Evolutionary conservation across 495 filamentous ascomycete genomes (phyloP).

Genomic region (Mytilinidion resinicola): DNA sequence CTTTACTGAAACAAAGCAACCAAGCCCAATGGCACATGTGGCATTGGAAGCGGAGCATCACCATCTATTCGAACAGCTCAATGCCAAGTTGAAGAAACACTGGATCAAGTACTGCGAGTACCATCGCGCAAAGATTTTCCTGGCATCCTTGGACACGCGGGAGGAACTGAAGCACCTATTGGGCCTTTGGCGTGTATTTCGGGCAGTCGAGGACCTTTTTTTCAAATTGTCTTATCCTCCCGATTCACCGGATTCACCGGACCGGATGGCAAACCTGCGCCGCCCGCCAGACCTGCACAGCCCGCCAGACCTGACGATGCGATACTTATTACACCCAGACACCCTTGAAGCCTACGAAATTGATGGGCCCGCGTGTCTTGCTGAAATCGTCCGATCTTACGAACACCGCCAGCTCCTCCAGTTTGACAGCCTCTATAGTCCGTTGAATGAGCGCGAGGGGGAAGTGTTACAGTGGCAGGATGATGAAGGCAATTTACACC

Average conservation of each 20-base stretch:
- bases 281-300: background rate
- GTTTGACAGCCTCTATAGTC: background rate
- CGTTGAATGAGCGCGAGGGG: background rate
- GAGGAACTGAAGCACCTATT: too few relatives aligned
- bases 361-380: background rate
- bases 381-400: background rate
- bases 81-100: background rate
- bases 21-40: background rate
- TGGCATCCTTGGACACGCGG: too few relatives aligned
- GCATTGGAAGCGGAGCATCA: background rate
- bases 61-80: background rate
- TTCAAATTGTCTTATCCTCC: too few relatives aligned
- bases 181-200: too few relatives aligned
- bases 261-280: too few relatives aligned
- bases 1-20: background rate
- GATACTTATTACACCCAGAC: background rate
- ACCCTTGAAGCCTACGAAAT: background rate
- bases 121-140: too few relatives aligned
- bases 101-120: too few relatives aligned
- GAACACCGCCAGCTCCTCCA: too few relatives aligned
- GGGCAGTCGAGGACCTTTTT: too few relatives aligned
- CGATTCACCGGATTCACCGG: too few relatives aligned
- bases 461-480: background rate
- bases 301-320: background rate
- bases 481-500: background rate